Evolutionary conservation across 495 filamentous ascomycete genomes (phyloP), one percentile per base, ranked within the genome.

Genomic region (Pseudevernia furfuracea): DNA sequence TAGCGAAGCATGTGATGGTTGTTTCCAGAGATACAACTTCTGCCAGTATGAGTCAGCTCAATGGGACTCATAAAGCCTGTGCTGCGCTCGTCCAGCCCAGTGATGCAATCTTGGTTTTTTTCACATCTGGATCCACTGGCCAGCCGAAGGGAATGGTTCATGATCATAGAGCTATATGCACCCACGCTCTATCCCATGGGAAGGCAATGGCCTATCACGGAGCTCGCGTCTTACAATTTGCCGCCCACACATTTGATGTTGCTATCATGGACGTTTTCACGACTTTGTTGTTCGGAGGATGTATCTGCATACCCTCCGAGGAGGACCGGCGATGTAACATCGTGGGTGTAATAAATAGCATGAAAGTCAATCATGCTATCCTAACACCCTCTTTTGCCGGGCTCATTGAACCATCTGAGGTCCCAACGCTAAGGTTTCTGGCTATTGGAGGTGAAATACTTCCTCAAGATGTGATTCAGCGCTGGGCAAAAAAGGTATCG

Each of bases 81-180:
- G 8, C 32, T n/a, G 15, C 5, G 15, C 4, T 36, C 58, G 8
- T 15, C 15, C 36, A n/a, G n/a, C 41, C 62, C 5, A 48, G 14
- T 4, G 58, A 66, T 34, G 39, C 63, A 15, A 61, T 53, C 60
- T 59, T 59, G 70, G 80, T 92, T 48, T 85, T 91, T 81, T 92
- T 91, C 68, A 92, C 89, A 1, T 89, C 85, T 11, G 89, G 89
- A 23, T 87, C 85, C 4, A 91, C 88, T 0, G 89, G 89, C 10
- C 78, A 77, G 1, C 89, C 89, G 3, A 92, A 91, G 71, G 89
- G 88, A 19, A 63, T 63, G 30, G 57, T 67, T 38, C 44, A 53
- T 14, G 17, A 38, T 25, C 61, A 60, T 15, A 11, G 57, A 15
- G 21, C 66, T 19, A 44, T 53, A 0, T 36, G 44, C 44, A 64